Percentiles rank a stretch among this genome's conserved stretches.
Evolutionary conservation across 768 basidiomycete species (phyloP).

Genomic region (Tremella fuciformis): DNA sequence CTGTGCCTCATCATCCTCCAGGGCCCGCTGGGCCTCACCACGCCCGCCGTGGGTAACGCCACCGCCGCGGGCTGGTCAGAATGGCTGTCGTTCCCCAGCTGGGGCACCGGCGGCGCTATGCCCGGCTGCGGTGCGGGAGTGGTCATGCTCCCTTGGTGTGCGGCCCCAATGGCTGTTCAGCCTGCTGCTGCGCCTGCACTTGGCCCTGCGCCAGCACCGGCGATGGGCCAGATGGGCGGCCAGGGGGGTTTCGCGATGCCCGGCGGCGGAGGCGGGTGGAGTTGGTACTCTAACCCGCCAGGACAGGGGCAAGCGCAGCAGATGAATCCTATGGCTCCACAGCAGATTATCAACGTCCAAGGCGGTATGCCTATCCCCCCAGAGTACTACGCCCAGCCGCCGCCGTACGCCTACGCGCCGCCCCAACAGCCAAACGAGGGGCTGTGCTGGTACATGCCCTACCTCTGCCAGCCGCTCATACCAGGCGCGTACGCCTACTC

Average conservation of each 20-base stretch:
- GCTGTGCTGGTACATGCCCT: conserved; percentile 16
- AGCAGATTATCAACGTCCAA: conserved; percentile 15
- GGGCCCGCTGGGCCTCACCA: conserved; percentile 42
- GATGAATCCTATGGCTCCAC: not conserved
- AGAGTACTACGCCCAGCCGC: too few relatives aligned
- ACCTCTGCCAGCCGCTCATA: conserved; percentile 16
- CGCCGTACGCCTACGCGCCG: too few relatives aligned
- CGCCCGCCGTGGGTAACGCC: conserved; percentile 1
- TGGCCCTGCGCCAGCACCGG: conserved; percentile 15
- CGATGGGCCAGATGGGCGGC: conserved; percentile 43
- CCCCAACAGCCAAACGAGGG: too few relatives aligned
- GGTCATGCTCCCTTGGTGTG: conserved; percentile 35
- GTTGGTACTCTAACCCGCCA: conserved; percentile 41
- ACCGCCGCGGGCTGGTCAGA: conserved; percentile 11
- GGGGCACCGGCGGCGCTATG: conserved; percentile 16
- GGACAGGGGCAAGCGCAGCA: conserved; percentile 8
- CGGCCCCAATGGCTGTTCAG: not conserved
- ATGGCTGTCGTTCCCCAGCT: not conserved
- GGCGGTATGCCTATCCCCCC: not conserved
- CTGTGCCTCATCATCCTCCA: conserved; percentile 46
- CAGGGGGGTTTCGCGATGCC: conserved; percentile 35
- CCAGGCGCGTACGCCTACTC: not conserved
- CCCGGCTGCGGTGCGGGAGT: conserved; percentile 34
- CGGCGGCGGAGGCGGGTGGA: conserved; percentile 36
- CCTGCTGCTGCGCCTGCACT: not conserved